Base-by-base conservation (phyloP, 179 eudicot genomes). In the Heliamphora pulchella region DNA sequence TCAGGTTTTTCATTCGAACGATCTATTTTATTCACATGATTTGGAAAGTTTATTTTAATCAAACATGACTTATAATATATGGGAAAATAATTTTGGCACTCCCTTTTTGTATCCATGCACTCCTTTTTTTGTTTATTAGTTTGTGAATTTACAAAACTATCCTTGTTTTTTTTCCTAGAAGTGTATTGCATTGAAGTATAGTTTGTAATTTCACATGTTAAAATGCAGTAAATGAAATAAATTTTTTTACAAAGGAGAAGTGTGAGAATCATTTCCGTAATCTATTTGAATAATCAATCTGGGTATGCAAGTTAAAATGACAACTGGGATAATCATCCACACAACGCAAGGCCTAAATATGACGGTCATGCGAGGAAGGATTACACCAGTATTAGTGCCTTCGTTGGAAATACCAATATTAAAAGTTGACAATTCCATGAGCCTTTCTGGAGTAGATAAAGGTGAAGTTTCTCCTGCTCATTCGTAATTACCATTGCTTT, bases 301-400 rank as follows among this genome's bases (percentile, higher is more conserved):
- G 39, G 78, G 14, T 81, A 48, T 31, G 70, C 89, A 96, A 98
- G 99, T 96, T 2, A 79, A 86, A 86, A 96, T 96, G 99, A 96
- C 96, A 13, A 96, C 99, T 41, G 99, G 99, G 11, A 98, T 98
- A 47, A 96, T 98, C 15, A 96, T 96, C 66, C 99, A 96, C 88
- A 96, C 99, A 20, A 96, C 97, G 51, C 83, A 89, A 59, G 99
- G 99, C 65, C 84, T 96, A 84, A 87, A 86, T 31, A 96, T 96
- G 99, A 94, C 87, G 53, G 94, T 90, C 15, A 91, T 90, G 61
- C 85, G 87, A 31, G 31, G 31, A 80, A 86, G 98, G 82, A 86
- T 65, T 7, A 54, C 83, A 59, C 84, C 88, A 59, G 90, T 91
- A 0, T 39, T 84, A 31, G 73, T 81, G 46, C 91, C 92, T 5